Conservation (phyloP, 73 alveolate genomes). For the Uronychia setigera region DNA sequence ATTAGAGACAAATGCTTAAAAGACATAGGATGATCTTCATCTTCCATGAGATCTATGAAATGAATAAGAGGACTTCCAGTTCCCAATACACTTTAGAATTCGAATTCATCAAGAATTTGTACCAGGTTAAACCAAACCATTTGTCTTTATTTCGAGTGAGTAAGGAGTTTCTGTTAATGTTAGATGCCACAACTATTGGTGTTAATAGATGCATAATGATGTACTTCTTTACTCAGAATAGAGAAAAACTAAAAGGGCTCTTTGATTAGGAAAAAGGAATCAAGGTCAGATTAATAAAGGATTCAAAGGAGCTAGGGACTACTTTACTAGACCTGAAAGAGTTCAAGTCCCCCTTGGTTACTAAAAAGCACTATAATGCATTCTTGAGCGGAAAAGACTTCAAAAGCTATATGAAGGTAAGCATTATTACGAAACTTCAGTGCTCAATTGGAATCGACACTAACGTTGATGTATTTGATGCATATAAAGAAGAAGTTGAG, state of each 20-base stretch:
- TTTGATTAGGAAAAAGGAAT: not conserved
- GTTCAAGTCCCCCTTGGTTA: not conserved
- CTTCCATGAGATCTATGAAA: not conserved
- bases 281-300: not conserved
- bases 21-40: not conserved
- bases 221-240: not conserved
- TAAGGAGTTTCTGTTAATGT: not conserved
- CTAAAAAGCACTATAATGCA: not conserved
- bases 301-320: slow-evolving; percentile 13
- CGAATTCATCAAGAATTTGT: not conserved
- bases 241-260: not conserved
- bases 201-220: not conserved
- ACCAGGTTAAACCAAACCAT: not conserved
- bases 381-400: slow-evolving; percentile 20
- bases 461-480: not conserved
- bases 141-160: not conserved
- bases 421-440: no score
- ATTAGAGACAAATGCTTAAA: not conserved
- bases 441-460: slow-evolving; percentile 12
- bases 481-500: not conserved
- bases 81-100: not conserved
- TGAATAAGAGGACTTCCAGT: not conserved
- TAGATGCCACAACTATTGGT: not conserved
- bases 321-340: slow-evolving; percentile 8
- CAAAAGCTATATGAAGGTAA: not conserved